phyloP scores from a whole-genome alignment of 2,329 filamentous ascomycete species.

The Penicillium sp. region DNA sequence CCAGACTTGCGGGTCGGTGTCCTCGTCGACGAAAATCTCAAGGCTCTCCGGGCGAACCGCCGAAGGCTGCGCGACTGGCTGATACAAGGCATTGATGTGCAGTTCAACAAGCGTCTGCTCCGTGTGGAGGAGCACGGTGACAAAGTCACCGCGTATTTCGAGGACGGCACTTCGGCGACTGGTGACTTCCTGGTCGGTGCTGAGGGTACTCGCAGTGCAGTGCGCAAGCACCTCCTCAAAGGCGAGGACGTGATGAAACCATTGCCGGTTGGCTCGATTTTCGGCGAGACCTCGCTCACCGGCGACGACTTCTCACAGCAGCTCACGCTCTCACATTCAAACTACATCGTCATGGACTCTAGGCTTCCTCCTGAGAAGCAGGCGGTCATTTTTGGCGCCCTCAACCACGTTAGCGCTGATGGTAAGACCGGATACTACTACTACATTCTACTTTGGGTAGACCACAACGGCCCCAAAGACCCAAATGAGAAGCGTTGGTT shows the following conservation, averaged over 20 bases:
- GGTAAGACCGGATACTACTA: background rate
- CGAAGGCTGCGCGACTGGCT: background rate
- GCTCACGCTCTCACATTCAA: background rate
- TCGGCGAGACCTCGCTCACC: background rate
- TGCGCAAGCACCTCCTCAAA: conserved; percentile 24
- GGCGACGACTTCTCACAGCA: background rate
- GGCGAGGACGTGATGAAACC: background rate
- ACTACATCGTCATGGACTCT: background rate
- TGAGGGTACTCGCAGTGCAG: conserved; percentile 48
- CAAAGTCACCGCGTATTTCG: conserved; percentile 42
- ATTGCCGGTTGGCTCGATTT: background rate
- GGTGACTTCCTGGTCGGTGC: conserved; percentile 49
- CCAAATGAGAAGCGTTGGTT: background rate
- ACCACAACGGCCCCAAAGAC: background rate
- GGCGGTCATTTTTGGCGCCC: background rate
- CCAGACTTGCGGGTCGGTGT: background rate
- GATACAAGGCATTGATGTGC: background rate
- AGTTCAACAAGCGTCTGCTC: conserved; percentile 15
- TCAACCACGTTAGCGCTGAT: background rate
- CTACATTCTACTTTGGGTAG: background rate
- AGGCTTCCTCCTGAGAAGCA: background rate
- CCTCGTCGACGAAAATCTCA: background rate
- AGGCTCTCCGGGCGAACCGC: background rate
- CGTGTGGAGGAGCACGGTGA: conserved; percentile 31
- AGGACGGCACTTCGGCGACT: conserved; percentile 40